Conservation (phyloP, 768 basidiomycete genomes). For the Mycena sanguinolenta region DNA sequence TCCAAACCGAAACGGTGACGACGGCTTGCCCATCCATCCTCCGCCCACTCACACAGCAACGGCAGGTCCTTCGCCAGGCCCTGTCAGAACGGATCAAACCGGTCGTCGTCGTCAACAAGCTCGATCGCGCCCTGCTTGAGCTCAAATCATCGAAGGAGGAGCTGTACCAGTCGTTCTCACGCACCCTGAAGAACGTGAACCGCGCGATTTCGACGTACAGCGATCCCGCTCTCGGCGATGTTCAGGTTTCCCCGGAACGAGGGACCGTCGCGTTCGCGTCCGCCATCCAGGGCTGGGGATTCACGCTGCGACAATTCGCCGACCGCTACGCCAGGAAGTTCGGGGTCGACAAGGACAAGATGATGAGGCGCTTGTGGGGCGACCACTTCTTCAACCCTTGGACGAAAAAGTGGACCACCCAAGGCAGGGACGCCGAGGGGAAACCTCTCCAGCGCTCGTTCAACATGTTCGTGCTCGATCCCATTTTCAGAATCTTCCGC, state of each 20-base stretch:
- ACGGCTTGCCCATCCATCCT: too few relatives aligned
- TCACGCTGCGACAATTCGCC: slow-evolving; percentile 98
- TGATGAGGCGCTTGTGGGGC: slow-evolving; percentile 80
- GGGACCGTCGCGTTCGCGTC: slow-evolving; percentile 99
- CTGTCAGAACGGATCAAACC: slow-evolving; percentile 99
- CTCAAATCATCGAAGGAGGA: slow-evolving; percentile 97
- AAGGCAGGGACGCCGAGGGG: slow-evolving; percentile 79
- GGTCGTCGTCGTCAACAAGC: slow-evolving; percentile 99
- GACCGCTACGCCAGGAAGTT: slow-evolving; percentile 96
- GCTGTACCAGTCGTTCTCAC: slow-evolving; percentile 96
- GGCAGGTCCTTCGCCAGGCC: slow-evolving; percentile 97
- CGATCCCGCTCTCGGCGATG: slow-evolving; percentile 93
- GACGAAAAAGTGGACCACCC: slow-evolving; percentile 96
- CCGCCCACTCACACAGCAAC: too few relatives aligned
- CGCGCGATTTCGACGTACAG: slow-evolving; percentile 98
- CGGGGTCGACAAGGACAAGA: slow-evolving; percentile 97
- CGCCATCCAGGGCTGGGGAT: slow-evolving; percentile 99
- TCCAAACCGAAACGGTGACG: slow-evolving; percentile 99
- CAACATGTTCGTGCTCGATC: slow-evolving; percentile 98
- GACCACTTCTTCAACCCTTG: slow-evolving; percentile 99
- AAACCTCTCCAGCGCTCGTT: slow-evolving; percentile 96
- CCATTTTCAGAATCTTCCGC: slow-evolving; percentile 98
- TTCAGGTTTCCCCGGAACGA: slow-evolving; percentile 97
- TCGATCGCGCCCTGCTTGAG: slow-evolving; percentile 98
- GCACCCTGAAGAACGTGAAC: slow-evolving; percentile 97